These are phyloP conservation scores for Huntiella bhutanensis DNA, from an alignment of 2,329 filamentous ascomycete genomes.

Conservation along the genomic window DNA sequence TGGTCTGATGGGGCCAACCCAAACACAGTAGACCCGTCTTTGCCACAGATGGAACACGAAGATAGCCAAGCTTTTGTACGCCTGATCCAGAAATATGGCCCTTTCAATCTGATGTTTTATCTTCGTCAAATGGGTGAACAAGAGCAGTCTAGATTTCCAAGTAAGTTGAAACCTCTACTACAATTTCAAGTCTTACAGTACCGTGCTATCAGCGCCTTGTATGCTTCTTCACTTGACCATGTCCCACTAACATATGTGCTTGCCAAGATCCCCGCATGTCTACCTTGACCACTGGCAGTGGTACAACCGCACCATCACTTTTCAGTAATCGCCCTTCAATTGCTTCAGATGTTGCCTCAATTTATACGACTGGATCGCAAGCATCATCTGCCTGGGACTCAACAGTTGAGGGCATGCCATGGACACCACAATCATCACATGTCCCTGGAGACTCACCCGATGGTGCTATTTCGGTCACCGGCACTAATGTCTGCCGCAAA, in stretches of 20 bases:
- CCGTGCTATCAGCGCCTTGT: no score
- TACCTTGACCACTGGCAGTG: conserved; percentile 23
- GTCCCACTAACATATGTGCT: neutral
- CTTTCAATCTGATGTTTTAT: conserved; percentile 13
- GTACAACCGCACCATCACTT: conserved; percentile 20
- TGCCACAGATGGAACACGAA: conserved; percentile 12
- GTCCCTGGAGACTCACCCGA: conserved; percentile 10
- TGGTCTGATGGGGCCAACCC: conserved; percentile 11
- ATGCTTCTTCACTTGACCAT: neutral
- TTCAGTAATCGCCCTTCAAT: conserved; percentile 24
- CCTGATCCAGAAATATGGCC: conserved; percentile 12
- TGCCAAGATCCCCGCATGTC: conserved; percentile 20
- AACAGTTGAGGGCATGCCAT: conserved; percentile 8
- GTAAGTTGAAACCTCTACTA: conserved; percentile 1
- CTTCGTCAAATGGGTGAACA: conserved; percentile 11
- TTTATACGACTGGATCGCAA: conserved; percentile 9
- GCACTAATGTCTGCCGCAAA: conserved; percentile 14
- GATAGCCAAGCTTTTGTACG: conserved; percentile 10
- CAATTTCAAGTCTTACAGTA: neutral
- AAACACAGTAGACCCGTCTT: neutral
- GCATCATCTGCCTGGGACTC: conserved; percentile 10
- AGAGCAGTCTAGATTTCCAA: conserved; percentile 1
- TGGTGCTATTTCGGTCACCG: conserved; percentile 2
- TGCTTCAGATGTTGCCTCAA: conserved; percentile 17
- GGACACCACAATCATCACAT: conserved; percentile 7